These are phyloP conservation scores for Scytalidium sp. DNA, from an alignment of 2,329 filamentous ascomycete genomes.

Conservation along the genomic window DNA sequence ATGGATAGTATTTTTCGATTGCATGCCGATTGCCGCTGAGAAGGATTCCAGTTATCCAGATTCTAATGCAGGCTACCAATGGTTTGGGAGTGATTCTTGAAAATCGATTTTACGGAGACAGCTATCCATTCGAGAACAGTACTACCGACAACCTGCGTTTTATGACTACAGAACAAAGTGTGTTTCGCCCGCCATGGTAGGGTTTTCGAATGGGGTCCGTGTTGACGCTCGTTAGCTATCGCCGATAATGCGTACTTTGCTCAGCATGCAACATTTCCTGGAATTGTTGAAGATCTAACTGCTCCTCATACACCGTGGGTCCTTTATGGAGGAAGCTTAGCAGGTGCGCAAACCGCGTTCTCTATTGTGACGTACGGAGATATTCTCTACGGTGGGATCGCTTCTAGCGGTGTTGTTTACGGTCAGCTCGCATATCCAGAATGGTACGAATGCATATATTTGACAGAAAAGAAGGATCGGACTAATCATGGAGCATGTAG, in stretches of 20 bases:
- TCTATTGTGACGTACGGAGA: constrained; percentile 43
- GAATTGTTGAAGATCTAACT: constrained; percentile 37
- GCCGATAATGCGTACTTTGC: constrained; percentile 51
- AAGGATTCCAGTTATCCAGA: constrained; percentile 41
- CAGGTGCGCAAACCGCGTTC: constrained; percentile 39
- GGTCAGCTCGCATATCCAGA: constrained; percentile 41
- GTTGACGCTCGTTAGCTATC: constrained; percentile 29
- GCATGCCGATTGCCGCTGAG: constrained; percentile 22
- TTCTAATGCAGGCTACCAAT: constrained; percentile 50
- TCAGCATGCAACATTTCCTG: constrained; percentile 42
- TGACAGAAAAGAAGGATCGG: too few species aligned
- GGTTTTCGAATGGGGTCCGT: background rate
- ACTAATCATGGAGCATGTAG: constrained; percentile 5
- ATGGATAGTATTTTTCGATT: constrained; percentile 24
- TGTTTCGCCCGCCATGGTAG: constrained; percentile 2
- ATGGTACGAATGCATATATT: constrained; percentile 34
- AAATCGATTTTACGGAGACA: constrained; percentile 48
- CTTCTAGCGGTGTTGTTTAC: constrained; percentile 40
- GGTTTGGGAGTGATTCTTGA: constrained; percentile 52
- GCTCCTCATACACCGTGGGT: constrained; percentile 44
- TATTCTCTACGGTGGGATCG: constrained; percentile 46
- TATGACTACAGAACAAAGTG: constrained; percentile 46
- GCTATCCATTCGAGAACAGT: constrained; percentile 43
- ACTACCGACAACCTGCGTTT: constrained; percentile 47
- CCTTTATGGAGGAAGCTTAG: constrained; percentile 41